A percentile compares a stretch with the other conserved stretches of the same genome.
Evolutionary conservation across 2,329 filamentous ascomycete genomes (phyloP).

Genomic region (Cytospora leucostoma): DNA sequence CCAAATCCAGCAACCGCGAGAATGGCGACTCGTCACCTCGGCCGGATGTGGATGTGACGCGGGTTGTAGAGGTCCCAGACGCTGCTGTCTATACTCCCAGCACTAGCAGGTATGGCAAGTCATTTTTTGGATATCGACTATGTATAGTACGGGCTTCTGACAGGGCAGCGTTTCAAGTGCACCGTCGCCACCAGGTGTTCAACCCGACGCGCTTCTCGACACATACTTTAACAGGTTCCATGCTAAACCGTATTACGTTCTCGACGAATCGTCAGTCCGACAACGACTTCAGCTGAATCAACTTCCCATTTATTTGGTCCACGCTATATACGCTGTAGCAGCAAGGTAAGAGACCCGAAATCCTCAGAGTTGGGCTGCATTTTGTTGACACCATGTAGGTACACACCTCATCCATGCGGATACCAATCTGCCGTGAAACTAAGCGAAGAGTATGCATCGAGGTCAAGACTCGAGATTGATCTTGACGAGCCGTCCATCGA

Average conservation of each 20-base stretch:
- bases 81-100: constrained; percentile 47
- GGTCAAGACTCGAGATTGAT: constrained; percentile 70
- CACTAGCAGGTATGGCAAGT: constrained; percentile 38
- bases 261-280: constrained; percentile 75
- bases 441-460: constrained; percentile 72
- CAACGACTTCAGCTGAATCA: constrained; percentile 71
- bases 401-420: constrained; percentile 66
- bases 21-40: constrained; percentile 44
- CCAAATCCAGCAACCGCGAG: constrained; percentile 31
- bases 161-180: constrained; percentile 37
- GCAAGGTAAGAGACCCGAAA: constrained; percentile 51
- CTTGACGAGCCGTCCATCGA: constrained; percentile 81
- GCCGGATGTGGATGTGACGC: constrained; percentile 40
- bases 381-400: constrained; percentile 50
- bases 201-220: constrained; percentile 68
- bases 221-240: constrained; percentile 80
- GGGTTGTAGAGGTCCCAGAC: constrained; percentile 40
- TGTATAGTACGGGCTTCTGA: constrained; percentile 10
- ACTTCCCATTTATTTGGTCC: constrained; percentile 56
- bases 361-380: constrained; percentile 14
- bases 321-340: constrained; percentile 63
- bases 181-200: constrained; percentile 46
- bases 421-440: constrained; percentile 67
- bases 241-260: constrained; percentile 77
- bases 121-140: not conserved